Evolutionary conservation across 148 eudicot genomes (phyloP).

Genomic region (Spergularia marina): DNA sequence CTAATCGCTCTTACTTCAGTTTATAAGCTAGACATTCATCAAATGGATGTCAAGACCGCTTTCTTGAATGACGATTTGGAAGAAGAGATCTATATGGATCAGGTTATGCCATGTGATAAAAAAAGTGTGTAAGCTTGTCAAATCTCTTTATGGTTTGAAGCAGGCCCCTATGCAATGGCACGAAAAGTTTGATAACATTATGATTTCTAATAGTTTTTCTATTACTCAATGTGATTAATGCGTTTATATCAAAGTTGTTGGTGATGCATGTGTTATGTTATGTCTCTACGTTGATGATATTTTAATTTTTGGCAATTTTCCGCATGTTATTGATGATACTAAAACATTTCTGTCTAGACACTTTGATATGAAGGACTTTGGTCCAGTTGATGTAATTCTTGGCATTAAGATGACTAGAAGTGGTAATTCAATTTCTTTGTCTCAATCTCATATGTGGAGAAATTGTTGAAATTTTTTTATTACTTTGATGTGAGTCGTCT

Average conservation of each 20-base stretch:
- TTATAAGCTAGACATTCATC: background rate
- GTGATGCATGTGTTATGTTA: background rate
- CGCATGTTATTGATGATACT: background rate
- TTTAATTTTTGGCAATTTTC: background rate
- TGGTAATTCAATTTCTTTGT: background rate
- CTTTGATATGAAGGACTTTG: background rate
- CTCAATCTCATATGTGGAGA: constrained; percentile 7
- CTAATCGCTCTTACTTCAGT: background rate
- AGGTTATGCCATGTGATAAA: no score
- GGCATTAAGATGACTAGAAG: background rate
- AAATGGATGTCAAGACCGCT: no score
- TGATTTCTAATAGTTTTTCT: no score
- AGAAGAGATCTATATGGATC: no score
- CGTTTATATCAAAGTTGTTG: background rate
- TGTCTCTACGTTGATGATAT: background rate
- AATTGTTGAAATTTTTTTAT: background rate
- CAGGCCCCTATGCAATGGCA: no score
- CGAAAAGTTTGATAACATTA: no score
- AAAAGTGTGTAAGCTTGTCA: no score
- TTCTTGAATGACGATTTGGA: background rate
- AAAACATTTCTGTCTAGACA: background rate
- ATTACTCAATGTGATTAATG: no score
- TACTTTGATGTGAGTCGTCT: background rate
- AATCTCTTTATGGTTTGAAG: no score
- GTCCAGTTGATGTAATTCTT: constrained; percentile 3